phyloP scores from a whole-genome alignment of 306 rosid genomes.

The Cercis canadensis region DNA sequence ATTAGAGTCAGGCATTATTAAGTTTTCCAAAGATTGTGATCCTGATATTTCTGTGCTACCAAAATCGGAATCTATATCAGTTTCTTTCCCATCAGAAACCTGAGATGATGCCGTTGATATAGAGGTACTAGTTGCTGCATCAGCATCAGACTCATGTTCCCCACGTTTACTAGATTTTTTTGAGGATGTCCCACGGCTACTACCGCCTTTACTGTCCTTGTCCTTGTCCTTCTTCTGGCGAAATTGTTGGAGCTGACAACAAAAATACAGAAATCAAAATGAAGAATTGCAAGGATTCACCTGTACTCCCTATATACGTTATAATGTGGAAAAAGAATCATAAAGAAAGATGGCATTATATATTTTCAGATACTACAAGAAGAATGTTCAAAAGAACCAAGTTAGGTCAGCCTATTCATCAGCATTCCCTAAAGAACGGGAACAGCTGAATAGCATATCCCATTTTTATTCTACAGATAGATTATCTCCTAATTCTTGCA shows the following conservation, averaged over 20 bases:
- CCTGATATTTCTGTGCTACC: slow-evolving; percentile 42
- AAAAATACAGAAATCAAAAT: slow-evolving; percentile 30
- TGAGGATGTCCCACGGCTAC: slow-evolving; percentile 73
- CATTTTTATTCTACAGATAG: slow-evolving; percentile 12
- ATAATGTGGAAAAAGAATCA: not conserved
- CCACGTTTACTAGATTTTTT: slow-evolving; percentile 59
- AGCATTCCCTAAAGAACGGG: not conserved
- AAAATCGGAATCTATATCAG: slow-evolving; percentile 41
- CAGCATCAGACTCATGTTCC: slow-evolving; percentile 60
- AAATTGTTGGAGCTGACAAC: slow-evolving; percentile 81
- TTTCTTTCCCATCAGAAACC: slow-evolving; percentile 54
- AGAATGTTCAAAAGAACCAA: not conserved
- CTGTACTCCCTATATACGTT: not conserved
- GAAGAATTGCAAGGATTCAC: slow-evolving; percentile 37
- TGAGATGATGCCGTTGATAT: slow-evolving; percentile 42
- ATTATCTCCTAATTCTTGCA: too few relatives aligned
- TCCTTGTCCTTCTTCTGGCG: slow-evolving; percentile 82
- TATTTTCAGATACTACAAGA: slow-evolving; percentile 12
- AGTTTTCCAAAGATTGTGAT: slow-evolving; percentile 48
- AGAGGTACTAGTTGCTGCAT: slow-evolving; percentile 45
- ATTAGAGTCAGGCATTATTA: slow-evolving; percentile 40
- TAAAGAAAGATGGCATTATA: slow-evolving; percentile 6
- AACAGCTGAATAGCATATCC: not conserved
- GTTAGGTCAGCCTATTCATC: not conserved
- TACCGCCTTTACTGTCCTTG: slow-evolving; percentile 61